phyloP scores from a whole-genome alignment of 2,329 filamentous ascomycete genomes.

The Fusarium clavum region DNA sequence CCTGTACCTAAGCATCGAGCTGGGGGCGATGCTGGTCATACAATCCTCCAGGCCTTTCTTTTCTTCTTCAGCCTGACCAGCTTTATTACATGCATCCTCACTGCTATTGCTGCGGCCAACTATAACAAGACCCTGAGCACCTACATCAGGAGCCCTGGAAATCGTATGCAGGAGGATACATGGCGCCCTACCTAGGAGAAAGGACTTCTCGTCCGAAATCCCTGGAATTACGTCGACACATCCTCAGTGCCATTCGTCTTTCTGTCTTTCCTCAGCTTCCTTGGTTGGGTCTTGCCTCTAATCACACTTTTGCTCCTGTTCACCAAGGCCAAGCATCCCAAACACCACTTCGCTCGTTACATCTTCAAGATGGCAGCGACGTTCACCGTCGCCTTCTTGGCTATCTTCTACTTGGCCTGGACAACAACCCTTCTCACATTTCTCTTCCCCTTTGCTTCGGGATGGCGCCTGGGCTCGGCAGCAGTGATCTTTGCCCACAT shows the following conservation, averaged over 20 bases:
- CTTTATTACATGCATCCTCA: slow-evolving; percentile 38
- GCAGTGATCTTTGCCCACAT: slow-evolving; percentile 37
- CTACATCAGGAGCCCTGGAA: not conserved
- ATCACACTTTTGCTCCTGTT: slow-evolving; percentile 31
- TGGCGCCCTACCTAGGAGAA: not conserved
- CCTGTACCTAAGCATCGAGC: not conserved
- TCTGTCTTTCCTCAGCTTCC: slow-evolving; percentile 25
- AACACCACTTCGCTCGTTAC: slow-evolving; percentile 32
- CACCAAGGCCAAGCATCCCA: slow-evolving; percentile 1
- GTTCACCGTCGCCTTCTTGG: slow-evolving; percentile 37
- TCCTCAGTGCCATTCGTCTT: slow-evolving; percentile 35
- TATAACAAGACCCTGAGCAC: not conserved
- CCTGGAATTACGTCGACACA: not conserved
- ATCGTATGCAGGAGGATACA: not conserved
- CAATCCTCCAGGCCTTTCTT: slow-evolving; percentile 30
- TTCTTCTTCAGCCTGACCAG: slow-evolving; percentile 38
- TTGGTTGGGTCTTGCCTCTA: slow-evolving; percentile 22
- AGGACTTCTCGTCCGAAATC: not conserved
- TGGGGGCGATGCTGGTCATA: slow-evolving; percentile 10
- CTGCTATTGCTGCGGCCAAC: slow-evolving; percentile 17
- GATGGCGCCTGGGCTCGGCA: not conserved
- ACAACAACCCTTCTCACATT: slow-evolving; percentile 1
- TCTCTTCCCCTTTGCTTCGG: not conserved
- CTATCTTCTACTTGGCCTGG: slow-evolving; percentile 23
- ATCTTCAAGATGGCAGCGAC: slow-evolving; percentile 43